Evolutionary conservation across 2,329 filamentous ascomycete species (phyloP).

Genomic region (Gaeumannomyces sp.): DNA sequence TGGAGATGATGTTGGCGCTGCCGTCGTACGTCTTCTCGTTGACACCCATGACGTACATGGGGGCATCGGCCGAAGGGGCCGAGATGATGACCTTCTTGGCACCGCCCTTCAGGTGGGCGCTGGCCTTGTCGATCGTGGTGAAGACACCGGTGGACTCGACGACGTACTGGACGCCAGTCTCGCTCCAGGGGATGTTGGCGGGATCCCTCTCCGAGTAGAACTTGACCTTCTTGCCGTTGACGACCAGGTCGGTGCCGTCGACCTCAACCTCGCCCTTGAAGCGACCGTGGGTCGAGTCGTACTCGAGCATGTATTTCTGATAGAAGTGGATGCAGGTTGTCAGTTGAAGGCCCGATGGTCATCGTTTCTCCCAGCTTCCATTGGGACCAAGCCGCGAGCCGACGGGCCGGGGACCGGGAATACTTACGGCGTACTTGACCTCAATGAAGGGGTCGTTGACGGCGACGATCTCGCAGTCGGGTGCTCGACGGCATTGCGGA

Average conservation of each 20-base stretch:
- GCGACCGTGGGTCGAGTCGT: constrained; percentile 92
- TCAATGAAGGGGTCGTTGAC: constrained; percentile 99
- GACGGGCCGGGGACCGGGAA: constrained; percentile 10
- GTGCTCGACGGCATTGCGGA: constrained; percentile 95
- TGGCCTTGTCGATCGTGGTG: constrained; percentile 96
- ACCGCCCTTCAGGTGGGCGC: constrained; percentile 88
- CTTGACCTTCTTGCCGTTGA: constrained; percentile 92
- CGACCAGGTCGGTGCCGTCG: constrained; percentile 63
- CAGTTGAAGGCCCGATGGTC: background rate
- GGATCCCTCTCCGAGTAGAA: constrained; percentile 95
- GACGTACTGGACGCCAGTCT: constrained; percentile 85
- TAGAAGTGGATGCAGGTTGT: constrained; percentile 10
- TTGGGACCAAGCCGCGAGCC: constrained; percentile 8
- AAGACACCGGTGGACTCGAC: constrained; percentile 98
- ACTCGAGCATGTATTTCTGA: constrained; percentile 99
- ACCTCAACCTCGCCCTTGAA: constrained; percentile 90
- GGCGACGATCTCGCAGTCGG: constrained; percentile 85
- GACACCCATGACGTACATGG: constrained; percentile 99
- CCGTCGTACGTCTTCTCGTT: constrained; percentile 92
- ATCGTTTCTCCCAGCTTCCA: background rate
- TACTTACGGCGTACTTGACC: constrained; percentile 89
- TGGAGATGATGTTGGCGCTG: constrained; percentile 90
- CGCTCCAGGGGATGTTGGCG: constrained; percentile 79
- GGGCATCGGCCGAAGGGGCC: constrained; percentile 87
- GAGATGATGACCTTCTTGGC: constrained; percentile 98